Conservation (phyloP, 2,329 filamentous ascomycete species). For the Alternaria novae-zelandiae region DNA sequence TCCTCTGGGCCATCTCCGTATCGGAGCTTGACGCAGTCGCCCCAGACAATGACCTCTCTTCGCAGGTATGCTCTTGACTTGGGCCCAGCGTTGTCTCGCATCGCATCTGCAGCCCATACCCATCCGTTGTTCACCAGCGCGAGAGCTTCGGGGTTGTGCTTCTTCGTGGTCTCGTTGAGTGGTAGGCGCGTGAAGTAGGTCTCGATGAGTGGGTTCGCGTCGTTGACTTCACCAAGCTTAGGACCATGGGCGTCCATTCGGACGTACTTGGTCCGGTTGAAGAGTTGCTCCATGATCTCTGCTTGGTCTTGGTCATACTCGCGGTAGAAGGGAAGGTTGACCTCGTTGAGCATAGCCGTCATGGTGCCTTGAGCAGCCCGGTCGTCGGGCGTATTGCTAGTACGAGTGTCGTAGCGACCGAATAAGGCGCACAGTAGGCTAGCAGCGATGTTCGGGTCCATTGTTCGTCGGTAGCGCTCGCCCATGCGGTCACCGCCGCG, state of each 20-base stretch:
- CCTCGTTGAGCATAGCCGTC: constrained; percentile 73
- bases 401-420: constrained; percentile 68
- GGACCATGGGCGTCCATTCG: constrained; percentile 92
- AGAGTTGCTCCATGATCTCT: constrained; percentile 87
- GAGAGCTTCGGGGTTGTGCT: constrained; percentile 76
- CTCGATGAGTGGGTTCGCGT: constrained; percentile 83
- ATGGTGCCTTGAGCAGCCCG: constrained; percentile 61
- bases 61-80: constrained; percentile 92
- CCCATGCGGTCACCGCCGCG: constrained; percentile 76
- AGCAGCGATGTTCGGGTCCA: constrained; percentile 74
- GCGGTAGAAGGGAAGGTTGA: constrained; percentile 87
- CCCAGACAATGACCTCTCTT: constrained; percentile 96
- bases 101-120: constrained; percentile 97
- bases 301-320: constrained; percentile 87
- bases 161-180: constrained; percentile 75
- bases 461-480: constrained; percentile 74
- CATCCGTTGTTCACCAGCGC: constrained; percentile 95
- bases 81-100: constrained; percentile 91
- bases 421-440: constrained; percentile 71
- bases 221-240: constrained; percentile 78
- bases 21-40: constrained; percentile 95
- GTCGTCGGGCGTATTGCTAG: constrained; percentile 58
- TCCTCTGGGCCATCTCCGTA: constrained; percentile 83
- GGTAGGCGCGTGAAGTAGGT: constrained; percentile 93
- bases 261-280: constrained; percentile 93